Conservation (phyloP, 2,329 filamentous ascomycete genomes). For the Monosporascus sp. region DNA sequence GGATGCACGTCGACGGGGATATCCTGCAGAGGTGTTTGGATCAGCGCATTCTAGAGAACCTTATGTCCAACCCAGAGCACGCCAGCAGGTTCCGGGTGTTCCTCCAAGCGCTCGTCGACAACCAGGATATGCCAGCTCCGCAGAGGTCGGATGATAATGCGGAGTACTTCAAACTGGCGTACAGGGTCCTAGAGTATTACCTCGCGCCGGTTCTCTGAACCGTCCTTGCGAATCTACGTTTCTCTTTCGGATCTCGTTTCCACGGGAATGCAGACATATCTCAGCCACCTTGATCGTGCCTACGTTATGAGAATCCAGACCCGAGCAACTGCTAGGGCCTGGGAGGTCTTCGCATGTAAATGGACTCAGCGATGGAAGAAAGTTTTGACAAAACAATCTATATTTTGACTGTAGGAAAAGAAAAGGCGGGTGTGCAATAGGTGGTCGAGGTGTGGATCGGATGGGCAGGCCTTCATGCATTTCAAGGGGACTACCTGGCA, state of each 20-base stretch:
- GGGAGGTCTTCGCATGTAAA: too few relatives aligned
- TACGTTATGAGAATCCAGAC: too few relatives aligned
- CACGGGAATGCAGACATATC: too few relatives aligned
- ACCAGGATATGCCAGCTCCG: slow-evolving; percentile 32
- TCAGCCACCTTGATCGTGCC: too few relatives aligned
- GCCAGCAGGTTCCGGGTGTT: slow-evolving; percentile 30
- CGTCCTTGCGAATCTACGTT: neutral
- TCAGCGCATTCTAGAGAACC: slow-evolving; percentile 36
- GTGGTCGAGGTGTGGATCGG: too few relatives aligned
- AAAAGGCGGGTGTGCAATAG: too few relatives aligned
- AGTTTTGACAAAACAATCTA: too few relatives aligned
- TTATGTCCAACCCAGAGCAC: slow-evolving; percentile 35
- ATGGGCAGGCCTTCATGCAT: too few relatives aligned
- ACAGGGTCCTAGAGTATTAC: slow-evolving; percentile 50
- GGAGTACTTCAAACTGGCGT: slow-evolving; percentile 44
- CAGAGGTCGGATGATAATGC: slow-evolving; percentile 16
- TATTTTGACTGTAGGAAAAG: too few relatives aligned
- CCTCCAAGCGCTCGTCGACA: slow-evolving; percentile 44
- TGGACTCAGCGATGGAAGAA: too few relatives aligned
- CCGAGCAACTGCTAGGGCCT: too few relatives aligned
- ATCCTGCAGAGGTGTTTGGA: slow-evolving; percentile 52
- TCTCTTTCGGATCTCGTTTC: neutral
- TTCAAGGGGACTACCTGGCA: too few relatives aligned
- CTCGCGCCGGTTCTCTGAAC: slow-evolving; percentile 44
- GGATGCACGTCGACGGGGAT: slow-evolving; percentile 65